Evolutionary conservation across 768 basidiomycete species (phyloP).

Genomic region (Lactifluus pinguis): DNA sequence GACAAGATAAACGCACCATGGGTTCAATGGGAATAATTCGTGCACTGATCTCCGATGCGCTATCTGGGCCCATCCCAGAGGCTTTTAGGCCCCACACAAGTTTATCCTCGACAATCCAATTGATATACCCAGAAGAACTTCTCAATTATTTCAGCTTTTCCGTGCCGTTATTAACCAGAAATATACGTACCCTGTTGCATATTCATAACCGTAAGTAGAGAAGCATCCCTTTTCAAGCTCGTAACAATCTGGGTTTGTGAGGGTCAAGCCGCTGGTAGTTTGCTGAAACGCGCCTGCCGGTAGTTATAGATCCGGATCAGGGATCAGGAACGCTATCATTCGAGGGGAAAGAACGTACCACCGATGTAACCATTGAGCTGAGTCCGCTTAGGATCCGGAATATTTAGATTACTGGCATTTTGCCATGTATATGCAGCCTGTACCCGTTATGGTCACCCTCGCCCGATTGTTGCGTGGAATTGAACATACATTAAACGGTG

Average conservation of each 20-base stretch:
- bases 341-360: slow-evolving; percentile 26
- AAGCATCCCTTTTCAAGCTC: slow-evolving; percentile 51
- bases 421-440: slow-evolving; percentile 62
- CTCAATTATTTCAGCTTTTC: background rate
- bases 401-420: slow-evolving; percentile 51
- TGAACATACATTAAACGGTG: slow-evolving; percentile 31
- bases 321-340: background rate
- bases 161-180: slow-evolving; percentile 25
- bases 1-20: slow-evolving; percentile 44
- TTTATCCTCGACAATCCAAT: slow-evolving; percentile 68
- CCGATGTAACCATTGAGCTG: slow-evolving; percentile 58
- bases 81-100: slow-evolving; percentile 68
- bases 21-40: slow-evolving; percentile 77
- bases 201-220: slow-evolving; percentile 74
- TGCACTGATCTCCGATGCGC: slow-evolving; percentile 46
- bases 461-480: background rate
- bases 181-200: slow-evolving; percentile 48
- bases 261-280: slow-evolving; percentile 64
- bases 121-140: slow-evolving; percentile 44
- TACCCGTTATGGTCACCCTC: slow-evolving; percentile 29
- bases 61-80: slow-evolving; percentile 57
- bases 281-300: slow-evolving; percentile 45
- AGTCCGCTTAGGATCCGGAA: slow-evolving; percentile 46
- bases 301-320: background rate
- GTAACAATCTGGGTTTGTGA: slow-evolving; percentile 65